Conservation (phyloP, 305 asterid genomes). For the Coffea humblotiana region DNA sequence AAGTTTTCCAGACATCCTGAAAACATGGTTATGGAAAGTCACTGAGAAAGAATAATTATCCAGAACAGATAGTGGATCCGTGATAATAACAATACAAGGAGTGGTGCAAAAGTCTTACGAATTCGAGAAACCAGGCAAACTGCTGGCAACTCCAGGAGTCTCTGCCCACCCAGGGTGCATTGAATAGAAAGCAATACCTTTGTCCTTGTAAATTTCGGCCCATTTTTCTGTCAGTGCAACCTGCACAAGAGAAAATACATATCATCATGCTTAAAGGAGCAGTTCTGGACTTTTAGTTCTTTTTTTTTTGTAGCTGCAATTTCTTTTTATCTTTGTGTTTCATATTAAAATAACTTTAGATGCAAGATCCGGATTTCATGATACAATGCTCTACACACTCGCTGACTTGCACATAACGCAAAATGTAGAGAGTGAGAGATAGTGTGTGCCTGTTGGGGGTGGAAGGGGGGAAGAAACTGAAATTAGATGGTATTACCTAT, state of each 20-base stretch:
- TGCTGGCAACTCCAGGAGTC: slow-evolving; percentile 90
- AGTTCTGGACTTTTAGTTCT: neutral
- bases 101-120: slow-evolving; percentile 33
- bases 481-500: neutral
- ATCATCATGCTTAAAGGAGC: neutral
- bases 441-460: no score
- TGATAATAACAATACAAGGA: neutral
- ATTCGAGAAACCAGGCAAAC: slow-evolving; percentile 64
- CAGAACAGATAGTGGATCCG: neutral
- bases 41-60: neutral
- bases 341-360: neutral
- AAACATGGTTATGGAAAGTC: slow-evolving; percentile 2
- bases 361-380: neutral
- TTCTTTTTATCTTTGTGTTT: neutral
- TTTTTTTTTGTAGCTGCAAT: no score
- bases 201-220: slow-evolving; percentile 63
- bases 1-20: slow-evolving; percentile 74
- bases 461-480: neutral
- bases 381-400: neutral
- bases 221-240: slow-evolving; percentile 86
- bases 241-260: slow-evolving; percentile 26
- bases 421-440: no score
- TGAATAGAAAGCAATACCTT: slow-evolving; percentile 73
- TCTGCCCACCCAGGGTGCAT: slow-evolving; percentile 99
- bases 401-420: no score